phyloP scores from a whole-genome alignment of 2,329 filamentous ascomycete genomes.

The Cucurbitaria berberidis region DNA sequence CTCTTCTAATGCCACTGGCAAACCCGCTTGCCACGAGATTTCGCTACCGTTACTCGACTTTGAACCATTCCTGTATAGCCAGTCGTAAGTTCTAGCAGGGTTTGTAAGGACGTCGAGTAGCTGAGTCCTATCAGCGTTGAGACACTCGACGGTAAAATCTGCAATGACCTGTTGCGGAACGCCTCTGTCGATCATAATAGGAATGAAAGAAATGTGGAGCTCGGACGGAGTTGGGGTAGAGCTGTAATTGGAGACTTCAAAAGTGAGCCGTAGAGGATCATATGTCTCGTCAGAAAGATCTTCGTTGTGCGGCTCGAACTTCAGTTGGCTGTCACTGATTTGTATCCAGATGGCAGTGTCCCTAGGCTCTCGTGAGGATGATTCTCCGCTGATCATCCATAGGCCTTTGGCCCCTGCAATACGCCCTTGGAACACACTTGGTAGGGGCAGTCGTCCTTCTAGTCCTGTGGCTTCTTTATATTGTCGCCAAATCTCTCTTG shows the following conservation, averaged over 20 bases:
- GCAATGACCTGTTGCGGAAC: conserved; percentile 55
- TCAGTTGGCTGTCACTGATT: conserved; percentile 69
- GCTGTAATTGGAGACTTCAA: conserved; percentile 66
- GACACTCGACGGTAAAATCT: conserved; percentile 56
- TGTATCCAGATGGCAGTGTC: conserved; percentile 66
- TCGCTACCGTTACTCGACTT: conserved; percentile 34
- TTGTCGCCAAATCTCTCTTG: conserved; percentile 56
- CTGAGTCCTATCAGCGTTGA: conserved; percentile 60
- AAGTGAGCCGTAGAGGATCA: conserved; percentile 62
- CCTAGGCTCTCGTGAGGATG: conserved; percentile 50
- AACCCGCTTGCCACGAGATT: conserved; percentile 29
- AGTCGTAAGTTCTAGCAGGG: conserved; percentile 60
- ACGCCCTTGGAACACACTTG: conserved; percentile 71
- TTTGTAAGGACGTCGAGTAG: conserved; percentile 60
- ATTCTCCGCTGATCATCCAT: conserved; percentile 67
- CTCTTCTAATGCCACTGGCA: conserved; percentile 31
- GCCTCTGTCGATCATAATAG: conserved; percentile 68
- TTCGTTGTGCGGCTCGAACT: conserved; percentile 63
- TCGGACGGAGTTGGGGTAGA: conserved; percentile 58
- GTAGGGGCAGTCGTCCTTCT: conserved; percentile 72
- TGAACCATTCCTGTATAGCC: conserved; percentile 47
- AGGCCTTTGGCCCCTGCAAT: conserved; percentile 77
- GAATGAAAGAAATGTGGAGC: conserved; percentile 72
- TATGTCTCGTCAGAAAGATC: conserved; percentile 52
- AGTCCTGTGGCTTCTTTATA: conserved; percentile 62